These are phyloP conservation scores for Coniella lustricola DNA, from an alignment of 2,329 filamentous ascomycete genomes.

Conservation along the genomic window DNA sequence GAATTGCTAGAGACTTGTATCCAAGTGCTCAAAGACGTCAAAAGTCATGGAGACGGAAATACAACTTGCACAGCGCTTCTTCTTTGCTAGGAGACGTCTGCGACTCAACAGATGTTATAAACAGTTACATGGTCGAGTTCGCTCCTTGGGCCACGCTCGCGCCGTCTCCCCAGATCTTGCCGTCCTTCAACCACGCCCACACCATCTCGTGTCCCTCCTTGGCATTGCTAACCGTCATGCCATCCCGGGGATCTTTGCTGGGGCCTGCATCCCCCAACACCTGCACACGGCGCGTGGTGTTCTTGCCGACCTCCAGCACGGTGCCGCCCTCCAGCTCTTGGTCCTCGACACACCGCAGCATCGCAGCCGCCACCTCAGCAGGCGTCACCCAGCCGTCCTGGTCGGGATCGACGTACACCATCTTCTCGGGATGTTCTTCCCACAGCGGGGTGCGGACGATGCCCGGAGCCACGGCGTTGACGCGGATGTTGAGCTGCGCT, in stretches of 20 bases:
- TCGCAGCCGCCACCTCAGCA: constrained; percentile 35
- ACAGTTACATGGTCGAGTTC: no score
- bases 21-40: no score
- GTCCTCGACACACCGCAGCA: constrained; percentile 33
- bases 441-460: constrained; percentile 39
- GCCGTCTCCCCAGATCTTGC: constrained; percentile 20
- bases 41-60: no score
- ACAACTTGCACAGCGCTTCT: no score
- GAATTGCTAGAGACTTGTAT: no score
- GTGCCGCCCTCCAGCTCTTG: constrained; percentile 31
- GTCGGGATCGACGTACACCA: constrained; percentile 27
- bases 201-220: constrained; percentile 23
- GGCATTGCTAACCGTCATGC: constrained; percentile 24
- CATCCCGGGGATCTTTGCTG: constrained; percentile 20
- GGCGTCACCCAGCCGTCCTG: constrained; percentile 35
- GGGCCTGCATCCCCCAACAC: constrained; percentile 34
- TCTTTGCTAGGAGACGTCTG: no score
- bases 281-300: constrained; percentile 26
- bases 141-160: no score
- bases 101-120: no score
- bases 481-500: constrained; percentile 26
- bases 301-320: constrained; percentile 33
- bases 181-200: constrained; percentile 22
- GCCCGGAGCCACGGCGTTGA: constrained; percentile 38
- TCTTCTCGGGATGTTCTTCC: constrained; percentile 37